Base-by-base conservation (phyloP, 2,329 filamentous ascomycete genomes). In the Coniochaeta sp. region DNA sequence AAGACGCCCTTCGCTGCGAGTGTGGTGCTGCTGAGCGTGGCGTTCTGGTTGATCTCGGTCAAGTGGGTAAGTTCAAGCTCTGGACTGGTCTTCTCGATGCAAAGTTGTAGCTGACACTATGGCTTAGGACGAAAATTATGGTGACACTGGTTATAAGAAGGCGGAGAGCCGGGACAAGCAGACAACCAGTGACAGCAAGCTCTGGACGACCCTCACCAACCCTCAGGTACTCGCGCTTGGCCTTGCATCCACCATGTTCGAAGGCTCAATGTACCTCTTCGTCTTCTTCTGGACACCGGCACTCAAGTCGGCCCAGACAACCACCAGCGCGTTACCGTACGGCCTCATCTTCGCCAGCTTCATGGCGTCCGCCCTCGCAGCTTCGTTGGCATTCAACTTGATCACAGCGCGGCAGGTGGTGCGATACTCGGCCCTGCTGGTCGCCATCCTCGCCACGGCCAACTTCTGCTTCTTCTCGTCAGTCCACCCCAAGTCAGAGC, bases 261-360 rank as follows among this genome's bases (percentile, higher is more conserved):
- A 87, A 70, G 82, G 82, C 24, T 77, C 81, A 28, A 82, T 86
- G 75, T 86, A 86, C 66, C 74, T 87, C 12, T 86, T 86, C 66
- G 80, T 87, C 60, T 86, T 85, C 69, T 85, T 84, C 73, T 86
- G 83, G 79, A 81, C 82, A 0, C 79, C 81, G 1, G 78, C 81
- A 3, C 71, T 87, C 19, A 79, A 74, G 61, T 72, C 74, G 16
- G 72, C 75, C 12, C 74, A 74, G 47, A 65, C 67, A 17, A 64
- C 67, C 2, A 50, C 65, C 4, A 69, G 66, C 26, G 16, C 26
- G 8, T 63, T 70, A 8, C 71, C 72, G 1, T 79, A 81, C 40
- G 81, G 81, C 1, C 70, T 82, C 62, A 80, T 83, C 62, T 84
- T 84, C 64, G 77, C 79, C 33, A 77, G 76, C 62, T 82, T 83